Evolutionary conservation across 129 eudicot species (phyloP), one percentile per base, ranked within the genome.

Genomic region (Helianthus annuus): DNA sequence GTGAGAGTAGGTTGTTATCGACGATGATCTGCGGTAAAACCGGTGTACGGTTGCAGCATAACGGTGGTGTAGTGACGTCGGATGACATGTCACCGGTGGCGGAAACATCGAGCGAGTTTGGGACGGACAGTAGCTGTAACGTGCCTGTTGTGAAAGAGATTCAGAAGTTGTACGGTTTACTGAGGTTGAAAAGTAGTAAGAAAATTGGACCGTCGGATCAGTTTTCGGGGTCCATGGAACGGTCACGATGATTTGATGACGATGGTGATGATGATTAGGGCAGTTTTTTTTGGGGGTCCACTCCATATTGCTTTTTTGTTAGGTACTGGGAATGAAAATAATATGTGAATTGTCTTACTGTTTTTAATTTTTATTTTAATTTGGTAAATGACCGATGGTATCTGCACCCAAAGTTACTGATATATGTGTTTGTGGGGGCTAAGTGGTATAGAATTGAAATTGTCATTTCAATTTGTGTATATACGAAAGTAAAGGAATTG

Each of bases 141-240:
- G 89, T 51, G 60, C 85, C 79, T 72, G 72, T 78, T 71, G 82
- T 54, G 72, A 80, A 88, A 76, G 80, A 88, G 86, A 71, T 77
- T 36, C 75, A 77, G 70, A 77, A 77, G 59, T 29, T 77, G 52
- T 77, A 77, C 62, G 81, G 81, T 17, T 32, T 77, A 42, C 15
- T 77, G 48, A 77, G 71, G 44, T 48, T 77, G 75, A 77, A 77
- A 60, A 61, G 81, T 24, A 54, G 75, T 66, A 85, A 69, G 75
- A 85, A 64, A 48, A 53, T 81, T 67, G 91, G 76, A 4, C 73
- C 88, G 81, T 78, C 81, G 12, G 88, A 88, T 88, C 81, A 71
- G 16, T 84, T 22, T 48, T 48, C 87, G 3, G 82, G 68, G 34
- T 57, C 75, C 48, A 68, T 79, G 49, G 77, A 82, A 67, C 89